A percentile compares a stretch with the other conserved stretches of the same genome.
Evolutionary conservation across 495 filamentous ascomycete genomes (phyloP).

Genomic region (Penicillium atrosanguineum): DNA sequence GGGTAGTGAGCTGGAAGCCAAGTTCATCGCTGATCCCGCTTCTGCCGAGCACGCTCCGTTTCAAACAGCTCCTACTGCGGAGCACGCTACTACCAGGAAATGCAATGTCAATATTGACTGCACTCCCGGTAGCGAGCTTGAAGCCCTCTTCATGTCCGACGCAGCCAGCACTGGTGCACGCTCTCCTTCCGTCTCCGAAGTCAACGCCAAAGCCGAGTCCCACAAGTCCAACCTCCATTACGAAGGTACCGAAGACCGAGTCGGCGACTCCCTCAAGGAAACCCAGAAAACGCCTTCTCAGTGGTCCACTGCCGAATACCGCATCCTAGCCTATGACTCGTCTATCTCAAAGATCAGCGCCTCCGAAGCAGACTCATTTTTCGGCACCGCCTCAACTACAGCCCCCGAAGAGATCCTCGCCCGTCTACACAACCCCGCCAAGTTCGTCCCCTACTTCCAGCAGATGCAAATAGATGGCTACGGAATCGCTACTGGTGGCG

Average conservation of each 20-base stretch:
- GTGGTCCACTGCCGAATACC: conserved; percentile 53
- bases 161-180: conserved; percentile 28
- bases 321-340: conserved; percentile 70
- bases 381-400: conserved; percentile 39
- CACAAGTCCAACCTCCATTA: conserved; percentile 32
- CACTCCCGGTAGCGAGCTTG: conserved; percentile 5
- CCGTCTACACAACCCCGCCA: conserved; percentile 65
- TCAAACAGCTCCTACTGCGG: not conserved
- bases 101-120: conserved; percentile 6
- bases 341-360: conserved; percentile 56
- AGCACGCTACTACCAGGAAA: not conserved
- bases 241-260: conserved; percentile 15
- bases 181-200: conserved; percentile 28
- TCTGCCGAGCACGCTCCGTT: not conserved
- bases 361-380: conserved; percentile 61
- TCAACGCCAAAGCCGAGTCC: conserved; percentile 19
- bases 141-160: conserved; percentile 10
- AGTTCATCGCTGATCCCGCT: not conserved
- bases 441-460: conserved; percentile 68
- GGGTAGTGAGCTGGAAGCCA: conserved; percentile 6
- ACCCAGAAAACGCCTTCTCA: not conserved
- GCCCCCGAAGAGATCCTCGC: conserved; percentile 62
- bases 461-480: conserved; percentile 65
- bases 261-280: conserved; percentile 14
- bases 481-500: conserved; percentile 67